phyloP scores from a whole-genome alignment of 306 rosid genomes.

The Prosopis cineraria region DNA sequence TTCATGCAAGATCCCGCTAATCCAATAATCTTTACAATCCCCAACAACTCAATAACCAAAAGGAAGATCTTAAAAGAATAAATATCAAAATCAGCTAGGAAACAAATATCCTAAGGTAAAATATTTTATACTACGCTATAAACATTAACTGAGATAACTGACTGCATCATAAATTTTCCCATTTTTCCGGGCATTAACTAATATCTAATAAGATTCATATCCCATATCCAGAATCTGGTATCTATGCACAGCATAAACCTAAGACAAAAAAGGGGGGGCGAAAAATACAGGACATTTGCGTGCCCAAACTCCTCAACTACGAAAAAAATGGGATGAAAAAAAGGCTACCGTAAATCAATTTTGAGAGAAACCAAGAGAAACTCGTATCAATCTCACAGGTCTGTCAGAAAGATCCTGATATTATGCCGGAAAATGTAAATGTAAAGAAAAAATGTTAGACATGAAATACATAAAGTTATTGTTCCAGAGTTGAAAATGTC shows the following conservation, averaged over 20 bases:
- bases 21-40: conserved; percentile 21
- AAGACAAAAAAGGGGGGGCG: not conserved
- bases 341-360: conserved; percentile 18
- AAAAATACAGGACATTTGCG: conserved; percentile 17
- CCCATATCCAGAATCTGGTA: conserved; percentile 39
- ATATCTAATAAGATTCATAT: not conserved
- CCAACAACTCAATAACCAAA: conserved; percentile 18
- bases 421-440: not conserved
- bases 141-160: conserved; percentile 22
- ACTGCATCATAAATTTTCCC: conserved; percentile 21
- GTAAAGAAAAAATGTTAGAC: conserved; percentile 43
- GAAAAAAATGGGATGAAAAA: not conserved
- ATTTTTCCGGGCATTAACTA: conserved; percentile 13
- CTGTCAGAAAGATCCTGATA: conserved; percentile 1
- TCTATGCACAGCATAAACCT: conserved; percentile 1
- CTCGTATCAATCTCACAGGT: conserved; percentile 4
- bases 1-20: conserved; percentile 25
- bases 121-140: conserved; percentile 14
- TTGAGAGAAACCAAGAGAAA: conserved; percentile 11
- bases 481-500: conserved; percentile 31
- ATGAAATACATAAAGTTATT: not conserved
- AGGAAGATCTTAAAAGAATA: conserved; percentile 5
- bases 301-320: conserved; percentile 23
- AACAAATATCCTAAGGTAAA: conserved; percentile 5
- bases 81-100: conserved; percentile 8